phyloP scores from a whole-genome alignment of 768 basidiomycete species.

The Steccherinum ochraceum region DNA sequence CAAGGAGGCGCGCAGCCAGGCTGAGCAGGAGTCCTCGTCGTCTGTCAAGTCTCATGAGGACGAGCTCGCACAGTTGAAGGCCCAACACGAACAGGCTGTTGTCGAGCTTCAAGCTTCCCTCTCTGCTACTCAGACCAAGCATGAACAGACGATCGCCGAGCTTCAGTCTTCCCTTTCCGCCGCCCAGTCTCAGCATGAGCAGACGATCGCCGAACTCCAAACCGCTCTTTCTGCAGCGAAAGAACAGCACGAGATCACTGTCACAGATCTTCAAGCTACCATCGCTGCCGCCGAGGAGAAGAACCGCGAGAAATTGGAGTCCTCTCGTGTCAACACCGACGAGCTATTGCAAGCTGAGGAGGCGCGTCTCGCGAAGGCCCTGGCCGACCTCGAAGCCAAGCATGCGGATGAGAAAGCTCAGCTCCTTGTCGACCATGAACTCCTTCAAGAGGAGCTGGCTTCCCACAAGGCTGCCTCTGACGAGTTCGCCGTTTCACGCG shows the following conservation, averaged over 20 bases:
- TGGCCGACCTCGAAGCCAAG: constrained; percentile 43
- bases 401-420: constrained; percentile 42
- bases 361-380: constrained; percentile 32
- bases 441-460: constrained; percentile 47
- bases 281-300: constrained; percentile 11
- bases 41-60: constrained; percentile 38
- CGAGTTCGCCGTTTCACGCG: constrained; percentile 31
- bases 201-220: constrained; percentile 32
- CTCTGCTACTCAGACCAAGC: constrained; percentile 23
- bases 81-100: constrained; percentile 38
- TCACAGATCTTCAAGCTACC: constrained; percentile 1
- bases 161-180: constrained; percentile 35
- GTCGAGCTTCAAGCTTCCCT: constrained; percentile 22
- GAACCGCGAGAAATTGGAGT: constrained; percentile 27
- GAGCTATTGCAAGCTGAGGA: constrained; percentile 34
- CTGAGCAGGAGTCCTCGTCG: constrained; percentile 30
- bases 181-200: constrained; percentile 40
- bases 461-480: constrained; percentile 41
- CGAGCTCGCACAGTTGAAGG: constrained; percentile 23
- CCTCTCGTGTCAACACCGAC: constrained; percentile 23
- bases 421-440: constrained; percentile 29
- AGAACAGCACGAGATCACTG: constrained; percentile 24
- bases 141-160: constrained; percentile 28
- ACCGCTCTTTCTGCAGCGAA: constrained; percentile 26
- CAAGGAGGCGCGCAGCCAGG: constrained; percentile 17